Conservation (phyloP, 306 rosid species). For the Delonix regia region DNA sequence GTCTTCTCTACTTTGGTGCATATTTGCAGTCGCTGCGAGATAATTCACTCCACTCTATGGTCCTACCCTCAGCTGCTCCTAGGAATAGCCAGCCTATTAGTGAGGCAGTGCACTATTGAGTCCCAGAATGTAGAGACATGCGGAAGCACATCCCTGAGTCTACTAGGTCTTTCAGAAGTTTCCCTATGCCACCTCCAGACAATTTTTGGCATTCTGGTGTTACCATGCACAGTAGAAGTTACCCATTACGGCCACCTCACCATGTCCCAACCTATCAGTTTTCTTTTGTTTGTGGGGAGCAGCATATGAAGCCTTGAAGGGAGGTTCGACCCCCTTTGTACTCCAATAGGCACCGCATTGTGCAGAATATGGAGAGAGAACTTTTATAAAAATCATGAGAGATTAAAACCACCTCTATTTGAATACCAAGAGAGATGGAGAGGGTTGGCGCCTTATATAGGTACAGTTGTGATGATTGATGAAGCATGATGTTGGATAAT, state of each 20-base stretch:
- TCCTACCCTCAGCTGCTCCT: constrained; percentile 59
- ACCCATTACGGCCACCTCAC: constrained; percentile 72
- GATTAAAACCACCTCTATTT: constrained; percentile 71
- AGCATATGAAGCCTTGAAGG: constrained; percentile 59
- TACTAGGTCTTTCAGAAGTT: constrained; percentile 55
- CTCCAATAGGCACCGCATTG: constrained; percentile 63
- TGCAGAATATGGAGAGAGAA: constrained; percentile 70
- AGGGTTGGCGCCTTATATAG: constrained; percentile 61
- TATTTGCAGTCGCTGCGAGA: constrained; percentile 58
- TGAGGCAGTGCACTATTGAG: constrained; percentile 54
- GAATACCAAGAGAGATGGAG: constrained; percentile 77
- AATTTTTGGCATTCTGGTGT: constrained; percentile 49
- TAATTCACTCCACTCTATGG: constrained; percentile 43
- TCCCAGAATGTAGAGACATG: constrained; percentile 65
- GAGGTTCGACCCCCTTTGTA: constrained; percentile 68
- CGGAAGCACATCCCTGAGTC: constrained; percentile 62
- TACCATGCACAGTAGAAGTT: constrained; percentile 55
- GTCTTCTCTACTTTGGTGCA: constrained; percentile 33
- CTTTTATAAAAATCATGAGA: constrained; percentile 77
- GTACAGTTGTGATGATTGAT: constrained; percentile 42
- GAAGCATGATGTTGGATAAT: constrained; percentile 15
- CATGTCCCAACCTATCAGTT: constrained; percentile 79
- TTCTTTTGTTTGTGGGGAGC: constrained; percentile 74
- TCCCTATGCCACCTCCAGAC: constrained; percentile 52
- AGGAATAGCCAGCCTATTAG: constrained; percentile 56